These are phyloP conservation scores for Emmonsia crescens DNA, from an alignment of 2,329 filamentous ascomycete species.

Conservation along the genomic window DNA sequence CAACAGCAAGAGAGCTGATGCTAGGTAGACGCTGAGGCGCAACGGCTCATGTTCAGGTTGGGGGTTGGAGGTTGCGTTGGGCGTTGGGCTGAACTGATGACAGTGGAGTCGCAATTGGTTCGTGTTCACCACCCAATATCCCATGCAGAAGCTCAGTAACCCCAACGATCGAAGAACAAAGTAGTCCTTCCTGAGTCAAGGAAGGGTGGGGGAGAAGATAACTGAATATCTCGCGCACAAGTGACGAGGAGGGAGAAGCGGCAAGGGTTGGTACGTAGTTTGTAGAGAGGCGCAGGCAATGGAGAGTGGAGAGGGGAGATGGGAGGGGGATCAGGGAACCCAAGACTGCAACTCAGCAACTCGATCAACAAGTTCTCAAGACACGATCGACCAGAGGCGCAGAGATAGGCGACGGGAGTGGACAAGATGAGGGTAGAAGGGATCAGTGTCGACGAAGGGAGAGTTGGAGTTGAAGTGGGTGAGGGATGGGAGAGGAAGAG, in stretches of 20 bases:
- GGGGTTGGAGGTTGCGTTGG: slow-evolving; percentile 5
- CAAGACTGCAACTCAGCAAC: slow-evolving; percentile 1
- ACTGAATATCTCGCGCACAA: neutral
- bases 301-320: neutral
- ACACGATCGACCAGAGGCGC: neutral
- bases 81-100: slow-evolving; percentile 1
- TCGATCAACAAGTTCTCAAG: neutral
- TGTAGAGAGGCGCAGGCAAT: neutral
- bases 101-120: slow-evolving; percentile 7
- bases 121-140: neutral
- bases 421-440: neutral
- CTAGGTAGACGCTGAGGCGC: slow-evolving; percentile 9
- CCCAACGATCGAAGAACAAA: neutral
- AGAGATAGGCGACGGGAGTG: neutral
- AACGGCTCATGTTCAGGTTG: slow-evolving; percentile 13
- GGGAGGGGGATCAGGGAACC: neutral
- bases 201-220: neutral
- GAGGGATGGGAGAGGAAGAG: neutral
- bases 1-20: slow-evolving; percentile 13
- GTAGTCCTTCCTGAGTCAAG: neutral
- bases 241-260: neutral
- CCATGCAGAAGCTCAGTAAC: neutral
- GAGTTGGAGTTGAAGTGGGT: neutral
- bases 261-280: neutral
- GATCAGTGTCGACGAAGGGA: neutral